Base-by-base conservation (phyloP, 371 early-diverging fungal genomes). In the Circinella umbellata region DNA sequence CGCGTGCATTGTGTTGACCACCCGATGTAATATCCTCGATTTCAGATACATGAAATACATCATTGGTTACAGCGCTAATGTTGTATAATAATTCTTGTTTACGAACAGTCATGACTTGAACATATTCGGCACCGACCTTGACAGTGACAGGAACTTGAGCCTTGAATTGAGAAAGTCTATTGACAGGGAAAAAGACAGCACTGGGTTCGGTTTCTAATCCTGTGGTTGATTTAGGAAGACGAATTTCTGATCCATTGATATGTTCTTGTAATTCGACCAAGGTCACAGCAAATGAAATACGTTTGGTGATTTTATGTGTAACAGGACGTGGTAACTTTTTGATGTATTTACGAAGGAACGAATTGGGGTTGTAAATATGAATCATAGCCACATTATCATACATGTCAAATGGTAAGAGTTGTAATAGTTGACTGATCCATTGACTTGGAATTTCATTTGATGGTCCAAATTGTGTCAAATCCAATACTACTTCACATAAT, bases 1-100 rank as follows among this genome's bases (percentile, higher is more conserved):
- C 84, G 61, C 84, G 67, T 55, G 75, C 62, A 57, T 9, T 11
- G 47, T 57, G 57, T 51, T 77, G 75, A 27, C 68, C 71, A 4
- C 86, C 76, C 15, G 87, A 77, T 39, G 85, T 79, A 37, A 94
- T 85, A 68, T 96, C 96, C 18, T 93, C 90, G 53, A 97, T 89
- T 62, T 95, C 96, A 13, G 94, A 88, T 36, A 96, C 90, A 67
- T 93, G 91, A 72, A 86, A 94, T 13, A 95, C 92, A 71, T 98
- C 97, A 70, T 95, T 95, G 64, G 94, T 86, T 68, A 90, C 84
- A 18, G 92, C 86, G 63, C 80, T 89, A 54, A 92, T 77, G 11
- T 93, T 94, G 69, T 86, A 82, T 38, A 96, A 69, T 20, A 91
- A 72, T 39, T 91, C 91, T 71, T 90, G 90, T 64, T 88, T 89